Evolutionary conservation across 2,329 filamentous ascomycete species (phyloP).

Genomic region (Colletotrichum lindemuthianum): DNA sequence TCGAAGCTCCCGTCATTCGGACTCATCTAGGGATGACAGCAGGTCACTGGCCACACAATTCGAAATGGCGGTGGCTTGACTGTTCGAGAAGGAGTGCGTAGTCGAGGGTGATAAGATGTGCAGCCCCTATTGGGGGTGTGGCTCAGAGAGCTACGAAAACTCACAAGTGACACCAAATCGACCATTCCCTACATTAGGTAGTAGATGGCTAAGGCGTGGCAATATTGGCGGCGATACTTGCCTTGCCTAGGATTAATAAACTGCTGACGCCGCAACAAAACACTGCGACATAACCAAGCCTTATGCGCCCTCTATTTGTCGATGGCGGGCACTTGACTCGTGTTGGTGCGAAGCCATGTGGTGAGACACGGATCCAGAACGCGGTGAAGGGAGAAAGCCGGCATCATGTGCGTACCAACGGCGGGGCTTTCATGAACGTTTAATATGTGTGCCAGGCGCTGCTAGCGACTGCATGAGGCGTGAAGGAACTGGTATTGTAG

Average conservation of each 20-base stretch:
- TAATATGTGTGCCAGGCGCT: constrained; percentile 20
- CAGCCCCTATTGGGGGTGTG: constrained; percentile 4
- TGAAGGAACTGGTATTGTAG: constrained; percentile 8
- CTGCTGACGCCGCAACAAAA: constrained; percentile 15
- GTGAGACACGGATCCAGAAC: constrained; percentile 23
- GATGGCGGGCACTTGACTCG: constrained; percentile 34
- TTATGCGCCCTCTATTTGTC: constrained; percentile 16
- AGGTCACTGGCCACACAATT: no score
- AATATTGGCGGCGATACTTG: constrained; percentile 23
- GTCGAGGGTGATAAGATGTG: constrained; percentile 20
- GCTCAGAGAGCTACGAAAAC: background rate
- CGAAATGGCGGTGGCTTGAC: constrained; percentile 13
- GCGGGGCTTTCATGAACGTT: constrained; percentile 34
- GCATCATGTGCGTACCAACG: constrained; percentile 32
- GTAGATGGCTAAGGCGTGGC: constrained; percentile 13
- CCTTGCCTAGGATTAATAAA: constrained; percentile 4
- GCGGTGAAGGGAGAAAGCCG: constrained; percentile 14
- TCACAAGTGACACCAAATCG: constrained; percentile 19
- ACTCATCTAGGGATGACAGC: no score
- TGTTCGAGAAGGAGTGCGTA: no score
- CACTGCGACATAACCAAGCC: constrained; percentile 21
- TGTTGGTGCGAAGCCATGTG: constrained; percentile 18
- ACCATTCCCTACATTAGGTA: constrained; percentile 4
- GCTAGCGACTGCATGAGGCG: constrained; percentile 17
- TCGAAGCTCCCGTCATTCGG: no score